Evolutionary conservation across 2,329 filamentous ascomycete species (phyloP).

Genomic region (Trichoderma hamatum): DNA sequence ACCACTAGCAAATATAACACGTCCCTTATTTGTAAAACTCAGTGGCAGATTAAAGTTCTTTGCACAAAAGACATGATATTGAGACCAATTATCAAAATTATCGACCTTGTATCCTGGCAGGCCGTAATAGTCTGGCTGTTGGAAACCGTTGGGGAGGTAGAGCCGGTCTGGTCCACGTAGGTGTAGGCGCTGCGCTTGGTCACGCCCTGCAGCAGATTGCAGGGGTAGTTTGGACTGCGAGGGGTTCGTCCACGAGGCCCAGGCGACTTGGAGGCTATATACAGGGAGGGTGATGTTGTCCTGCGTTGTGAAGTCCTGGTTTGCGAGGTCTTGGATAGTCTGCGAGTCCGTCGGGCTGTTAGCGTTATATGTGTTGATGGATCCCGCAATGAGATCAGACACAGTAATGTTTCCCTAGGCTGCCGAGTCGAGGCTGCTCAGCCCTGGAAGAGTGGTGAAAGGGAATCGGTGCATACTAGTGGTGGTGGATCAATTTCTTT

Average conservation of each 20-base stretch:
- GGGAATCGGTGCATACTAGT: constrained; percentile 29
- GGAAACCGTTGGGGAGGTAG: constrained; percentile 38
- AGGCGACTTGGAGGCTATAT: constrained; percentile 41
- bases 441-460: constrained; percentile 38
- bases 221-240: constrained; percentile 39
- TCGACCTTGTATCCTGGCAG: not conserved
- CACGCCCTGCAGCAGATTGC: constrained; percentile 35
- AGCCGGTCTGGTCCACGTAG: constrained; percentile 41
- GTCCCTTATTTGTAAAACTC: not conserved
- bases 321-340: constrained; percentile 33
- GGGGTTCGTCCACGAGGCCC: constrained; percentile 36
- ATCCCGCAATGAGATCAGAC: constrained; percentile 34
- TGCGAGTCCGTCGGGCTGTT: constrained; percentile 36
- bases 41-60: not conserved
- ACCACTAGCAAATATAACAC: not conserved
- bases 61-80: not conserved
- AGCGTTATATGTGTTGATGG: constrained; percentile 28
- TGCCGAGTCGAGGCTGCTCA: constrained; percentile 33
- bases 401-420: constrained; percentile 37
- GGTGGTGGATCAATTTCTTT: no score
- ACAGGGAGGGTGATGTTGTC: constrained; percentile 45
- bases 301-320: constrained; percentile 39
- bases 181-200: constrained; percentile 38
- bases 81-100: not conserved
- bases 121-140: constrained; percentile 38